Evolutionary conservation across 2,329 filamentous ascomycete genomes (phyloP).

Genomic region (Cladosporium sp.): DNA sequence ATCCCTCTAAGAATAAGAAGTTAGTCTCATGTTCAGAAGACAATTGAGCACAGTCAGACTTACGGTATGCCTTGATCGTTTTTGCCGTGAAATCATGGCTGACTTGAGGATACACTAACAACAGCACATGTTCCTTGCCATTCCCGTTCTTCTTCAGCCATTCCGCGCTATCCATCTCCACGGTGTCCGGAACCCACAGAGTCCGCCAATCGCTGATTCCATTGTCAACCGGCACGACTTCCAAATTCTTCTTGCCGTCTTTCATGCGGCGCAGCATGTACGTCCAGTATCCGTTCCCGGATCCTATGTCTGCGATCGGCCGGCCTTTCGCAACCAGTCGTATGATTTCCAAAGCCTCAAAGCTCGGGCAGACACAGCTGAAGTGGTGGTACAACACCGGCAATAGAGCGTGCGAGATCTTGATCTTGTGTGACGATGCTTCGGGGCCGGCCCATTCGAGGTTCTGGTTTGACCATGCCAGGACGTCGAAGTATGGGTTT

Average conservation of each 20-base stretch:
- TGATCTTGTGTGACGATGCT: slow-evolving; percentile 48
- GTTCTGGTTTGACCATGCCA: slow-evolving; percentile 60
- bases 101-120: slow-evolving; percentile 71
- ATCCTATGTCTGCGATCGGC: slow-evolving; percentile 62
- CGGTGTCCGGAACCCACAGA: slow-evolving; percentile 64
- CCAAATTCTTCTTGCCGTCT: slow-evolving; percentile 34
- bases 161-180: slow-evolving; percentile 55
- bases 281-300: slow-evolving; percentile 72
- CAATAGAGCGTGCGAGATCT: slow-evolving; percentile 62
- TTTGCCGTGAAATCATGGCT: slow-evolving; percentile 62
- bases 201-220: slow-evolving; percentile 64
- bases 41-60: slow-evolving; percentile 13
- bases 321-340: slow-evolving; percentile 50
- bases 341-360: slow-evolving; percentile 61
- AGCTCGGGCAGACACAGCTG: slow-evolving; percentile 66
- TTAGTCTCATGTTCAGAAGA: background rate
- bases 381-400: slow-evolving; percentile 77
- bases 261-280: slow-evolving; percentile 63
- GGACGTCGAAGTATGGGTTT: slow-evolving; percentile 68
- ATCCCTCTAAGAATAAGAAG: slow-evolving; percentile 38
- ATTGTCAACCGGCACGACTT: slow-evolving; percentile 61
- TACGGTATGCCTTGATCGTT: slow-evolving; percentile 56
- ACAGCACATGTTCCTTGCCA: slow-evolving; percentile 55
- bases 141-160: slow-evolving; percentile 52
- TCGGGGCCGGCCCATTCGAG: slow-evolving; percentile 64